Conservation (phyloP, 805 yeast genomes). For the Saturnispora galanensis region DNA sequence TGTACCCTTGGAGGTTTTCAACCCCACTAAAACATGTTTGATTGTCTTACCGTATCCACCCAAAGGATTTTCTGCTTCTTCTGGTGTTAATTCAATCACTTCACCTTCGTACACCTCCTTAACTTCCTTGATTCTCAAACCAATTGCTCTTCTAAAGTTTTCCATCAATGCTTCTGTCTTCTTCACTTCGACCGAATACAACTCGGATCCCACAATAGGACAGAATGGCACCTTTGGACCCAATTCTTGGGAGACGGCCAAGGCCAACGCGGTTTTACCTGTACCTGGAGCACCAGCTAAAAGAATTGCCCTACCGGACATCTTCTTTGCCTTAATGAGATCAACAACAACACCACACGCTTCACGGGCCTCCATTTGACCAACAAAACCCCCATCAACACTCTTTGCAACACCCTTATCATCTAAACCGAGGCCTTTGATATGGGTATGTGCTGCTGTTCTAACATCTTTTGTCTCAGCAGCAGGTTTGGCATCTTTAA, state of each 20-base stretch:
- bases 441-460: slow-evolving; percentile 94
- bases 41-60: slow-evolving; percentile 68
- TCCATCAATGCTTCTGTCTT: slow-evolving; percentile 96
- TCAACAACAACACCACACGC: slow-evolving; percentile 93
- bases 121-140: slow-evolving; percentile 90
- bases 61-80: slow-evolving; percentile 87
- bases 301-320: slow-evolving; percentile 93
- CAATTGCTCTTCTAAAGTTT: slow-evolving; percentile 92
- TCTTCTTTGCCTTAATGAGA: slow-evolving; percentile 87
- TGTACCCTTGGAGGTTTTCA: slow-evolving; percentile 94
- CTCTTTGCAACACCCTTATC: slow-evolving; percentile 78
- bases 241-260: slow-evolving; percentile 74
- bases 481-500: slow-evolving; percentile 2
- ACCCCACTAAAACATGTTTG: slow-evolving; percentile 84
- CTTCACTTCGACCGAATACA: slow-evolving; percentile 81
- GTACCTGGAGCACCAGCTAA: slow-evolving; percentile 98
- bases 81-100: slow-evolving; percentile 80
- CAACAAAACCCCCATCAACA: slow-evolving; percentile 91
- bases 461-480: slow-evolving; percentile 20
- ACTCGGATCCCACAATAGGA: slow-evolving; percentile 88
- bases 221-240: slow-evolving; percentile 86
- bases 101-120: slow-evolving; percentile 98
- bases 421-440: slow-evolving; percentile 93
- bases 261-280: slow-evolving; percentile 97
- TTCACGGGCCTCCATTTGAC: slow-evolving; percentile 80